Evolutionary conservation across 495 filamentous ascomycete genomes (phyloP), one percentile per base, ranked within the genome.

Genomic region (Halenospora varia): DNA sequence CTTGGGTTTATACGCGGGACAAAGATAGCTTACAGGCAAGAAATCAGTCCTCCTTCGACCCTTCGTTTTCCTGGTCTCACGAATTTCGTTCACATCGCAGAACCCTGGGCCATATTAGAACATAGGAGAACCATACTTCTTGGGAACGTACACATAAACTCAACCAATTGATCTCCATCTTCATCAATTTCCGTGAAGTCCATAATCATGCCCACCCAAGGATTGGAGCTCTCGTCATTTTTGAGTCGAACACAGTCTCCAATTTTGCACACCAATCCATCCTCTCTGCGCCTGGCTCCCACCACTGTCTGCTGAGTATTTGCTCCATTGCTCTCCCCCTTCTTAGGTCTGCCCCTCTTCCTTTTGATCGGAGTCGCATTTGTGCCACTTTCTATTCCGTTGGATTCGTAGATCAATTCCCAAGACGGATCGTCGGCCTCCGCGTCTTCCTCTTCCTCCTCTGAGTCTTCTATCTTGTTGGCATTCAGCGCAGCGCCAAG

Each of bases 121-220:
- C 35, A 18, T 52, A 17, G 13, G 18, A 77, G 87, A 80, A 9
- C 65, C 59, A 52, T 15, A 18, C 9, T 48, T 9, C 65, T 63
- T n/a, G 49, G 17, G 2, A 15, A n/a, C 61, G 17, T 56, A 65
- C 63, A 70, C 66, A 83, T 66, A 67, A 96, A 90, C 60, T 87
- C 85, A 47, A 86, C 89, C 3, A 82, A 79, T 71, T 73, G 80
- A 25, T 80, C 80, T 10, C 82, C 81, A n/a, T 80, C 75, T 18
- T 88, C 82, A 40, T 87, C 80, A 23, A 19, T 17, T 56, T 87
- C 80, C 39, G 79, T 59, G 56, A 97, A 96, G 22, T 91, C 83
- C 55, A 83, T 87, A 44, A 96, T 86, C 58, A 98, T 86, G 15
- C 87, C 94, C 8, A 93, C 86, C 88, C 95, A 98, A 13, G 90